phyloP scores from a whole-genome alignment of 306 rosid genomes.

The Trifolium pratense region DNA sequence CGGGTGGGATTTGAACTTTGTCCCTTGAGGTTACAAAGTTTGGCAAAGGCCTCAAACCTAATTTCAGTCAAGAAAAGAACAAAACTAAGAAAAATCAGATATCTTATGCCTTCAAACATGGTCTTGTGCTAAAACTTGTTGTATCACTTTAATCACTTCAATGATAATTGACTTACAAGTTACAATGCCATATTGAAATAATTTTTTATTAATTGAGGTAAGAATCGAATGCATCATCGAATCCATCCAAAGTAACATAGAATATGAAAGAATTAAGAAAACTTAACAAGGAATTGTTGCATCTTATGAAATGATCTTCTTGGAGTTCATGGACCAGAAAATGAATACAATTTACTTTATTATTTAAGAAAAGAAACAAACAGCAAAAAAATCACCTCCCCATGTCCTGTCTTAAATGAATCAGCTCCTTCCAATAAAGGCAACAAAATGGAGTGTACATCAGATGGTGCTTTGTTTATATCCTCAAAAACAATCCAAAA shows the following conservation, averaged over 20 bases:
- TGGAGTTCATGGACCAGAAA: background rate
- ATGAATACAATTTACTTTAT: conserved; percentile 3
- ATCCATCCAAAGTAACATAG: background rate
- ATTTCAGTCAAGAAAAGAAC: too few species aligned
- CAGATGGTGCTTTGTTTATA: conserved; percentile 87
- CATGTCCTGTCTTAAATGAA: conserved; percentile 71
- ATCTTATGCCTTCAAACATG: background rate
- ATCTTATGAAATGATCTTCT: background rate
- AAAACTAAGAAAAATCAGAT: too few species aligned
- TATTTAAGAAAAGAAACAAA: conserved; percentile 1
- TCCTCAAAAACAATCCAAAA: conserved; percentile 96
- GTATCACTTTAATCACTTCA: background rate
- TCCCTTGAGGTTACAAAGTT: background rate
- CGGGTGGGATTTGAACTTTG: background rate
- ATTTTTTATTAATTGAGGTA: background rate
- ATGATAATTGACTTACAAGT: background rate
- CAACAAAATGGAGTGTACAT: conserved; percentile 72
- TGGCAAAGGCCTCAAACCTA: too few species aligned
- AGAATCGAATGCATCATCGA: background rate
- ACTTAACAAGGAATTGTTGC: background rate
- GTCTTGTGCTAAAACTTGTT: background rate
- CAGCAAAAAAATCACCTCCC: conserved; percentile 66
- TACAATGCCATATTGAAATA: background rate
- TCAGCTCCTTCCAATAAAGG: conserved; percentile 77
- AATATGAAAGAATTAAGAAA: background rate